A percentile compares a stretch with the other conserved stretches of the same genome.
Conservation (phyloP, 1,284 basidiomycete species). For the Pseudozyma sp. region DNA sequence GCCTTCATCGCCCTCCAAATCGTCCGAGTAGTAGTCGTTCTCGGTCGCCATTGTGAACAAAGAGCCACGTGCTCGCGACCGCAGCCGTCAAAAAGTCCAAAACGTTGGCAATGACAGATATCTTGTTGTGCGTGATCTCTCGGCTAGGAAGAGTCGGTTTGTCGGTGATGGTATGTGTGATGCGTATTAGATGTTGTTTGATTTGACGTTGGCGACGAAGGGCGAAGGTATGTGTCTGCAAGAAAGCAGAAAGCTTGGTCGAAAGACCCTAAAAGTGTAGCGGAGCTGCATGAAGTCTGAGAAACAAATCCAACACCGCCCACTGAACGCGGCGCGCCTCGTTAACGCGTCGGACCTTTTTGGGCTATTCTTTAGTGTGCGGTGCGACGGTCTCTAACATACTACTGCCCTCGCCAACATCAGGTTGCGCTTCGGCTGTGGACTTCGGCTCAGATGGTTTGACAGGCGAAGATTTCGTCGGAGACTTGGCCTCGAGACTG, state of each 20-base stretch:
- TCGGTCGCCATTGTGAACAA: conserved; percentile 30
- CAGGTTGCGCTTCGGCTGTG: no score
- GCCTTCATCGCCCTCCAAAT: conserved; percentile 51
- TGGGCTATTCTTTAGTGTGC: neutral
- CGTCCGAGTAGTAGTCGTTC: conserved; percentile 53
- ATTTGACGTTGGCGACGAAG: neutral
- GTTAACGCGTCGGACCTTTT: conserved; percentile 23
- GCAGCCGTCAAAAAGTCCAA: neutral
- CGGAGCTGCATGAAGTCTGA: conserved; percentile 16
- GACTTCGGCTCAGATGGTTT: neutral
- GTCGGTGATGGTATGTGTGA: no score
- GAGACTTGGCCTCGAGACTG: conserved; percentile 13
- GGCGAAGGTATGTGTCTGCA: neutral
- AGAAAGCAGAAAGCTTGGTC: neutral
- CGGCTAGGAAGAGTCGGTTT: neutral
- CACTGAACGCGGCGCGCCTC: conserved; percentile 43
- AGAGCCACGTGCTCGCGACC: neutral
- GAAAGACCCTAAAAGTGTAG: neutral
- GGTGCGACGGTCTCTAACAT: neutral
- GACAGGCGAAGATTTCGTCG: neutral
- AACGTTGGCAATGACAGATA: no score
- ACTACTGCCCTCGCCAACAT: neutral
- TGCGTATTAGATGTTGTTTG: neutral
- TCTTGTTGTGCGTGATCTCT: neutral
- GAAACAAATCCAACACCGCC: conserved; percentile 35